Base-by-base conservation (phyloP, 495 filamentous ascomycete species). In the Recurvomyces mirabilis region DNA sequence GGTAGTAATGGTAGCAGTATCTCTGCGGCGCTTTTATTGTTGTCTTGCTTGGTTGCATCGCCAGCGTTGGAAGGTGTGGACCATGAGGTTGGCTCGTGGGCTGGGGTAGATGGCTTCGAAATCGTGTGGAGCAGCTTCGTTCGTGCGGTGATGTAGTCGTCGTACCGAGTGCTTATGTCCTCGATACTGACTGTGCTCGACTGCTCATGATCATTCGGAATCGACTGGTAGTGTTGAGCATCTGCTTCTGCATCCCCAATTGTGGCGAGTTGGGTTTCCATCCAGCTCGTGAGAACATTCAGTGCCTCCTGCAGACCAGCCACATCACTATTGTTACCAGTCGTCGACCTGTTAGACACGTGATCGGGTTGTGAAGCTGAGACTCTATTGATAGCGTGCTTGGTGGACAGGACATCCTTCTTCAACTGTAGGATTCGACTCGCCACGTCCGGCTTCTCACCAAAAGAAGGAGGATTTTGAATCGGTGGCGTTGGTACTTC, bases 231-330 rank as follows among this genome's bases (percentile, higher is more conserved):
- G 9, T 31, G 3, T 14, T 30, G 39, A 4, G 41, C 3, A 4
- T 41, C 34, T 1, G 44, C 24, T 18, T 54, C 51, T 1, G 46
- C 45, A 31, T 51, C 43, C 1, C 51, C 48, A 36, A 41, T 44
- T 18, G 59, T 57, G 6, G 54, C 54, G 12, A 65, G 52, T 37
- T 61, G 60, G 5, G 22, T 41, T 38, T 65, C 58, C 17, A 65
- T 51, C 62, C 62, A 65, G 14, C 19, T 32, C 10, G 57, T 57
- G 4, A 65, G 46, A 42, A 60, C 56, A 14, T 59, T 46, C 31
- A 58, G 45, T 13, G 60, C 62, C 14, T 37, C 38, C 24, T 54
- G 44, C 10, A 65, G 49, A 1, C 54, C 60, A 30, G 49, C 36
- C 19, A 60, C 44, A 41, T 61, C 47, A 13, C 54, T 38, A 18